phyloP scores from a whole-genome alignment of 2,329 filamentous ascomycete genomes.

The Mycosphaerella arachidis region DNA sequence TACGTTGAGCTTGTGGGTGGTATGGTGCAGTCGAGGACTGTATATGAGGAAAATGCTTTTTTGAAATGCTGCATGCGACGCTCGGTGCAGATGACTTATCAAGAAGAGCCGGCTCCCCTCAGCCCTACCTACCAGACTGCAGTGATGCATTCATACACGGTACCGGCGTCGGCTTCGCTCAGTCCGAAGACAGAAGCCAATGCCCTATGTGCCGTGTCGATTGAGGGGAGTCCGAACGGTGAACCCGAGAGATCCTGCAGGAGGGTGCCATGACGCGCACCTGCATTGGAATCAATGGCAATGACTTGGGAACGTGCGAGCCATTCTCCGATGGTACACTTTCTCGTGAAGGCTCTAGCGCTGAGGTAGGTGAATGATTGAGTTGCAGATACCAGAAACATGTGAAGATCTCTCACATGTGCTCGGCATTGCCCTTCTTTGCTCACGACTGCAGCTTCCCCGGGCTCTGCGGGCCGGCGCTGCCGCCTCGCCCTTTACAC shows the following conservation, averaged over 20 bases:
- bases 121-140: no score
- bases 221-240: not conserved
- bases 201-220: not conserved
- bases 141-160: not conserved
- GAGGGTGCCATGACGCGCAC: not conserved
- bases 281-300: not conserved
- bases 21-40: not conserved
- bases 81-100: no score
- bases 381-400: not conserved
- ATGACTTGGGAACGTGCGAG: not conserved
- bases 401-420: not conserved
- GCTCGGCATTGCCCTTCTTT: not conserved
- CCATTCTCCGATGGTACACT: not conserved
- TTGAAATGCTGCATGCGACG: no score
- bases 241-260: not conserved
- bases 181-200: no score
- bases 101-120: no score
- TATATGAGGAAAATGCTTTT: not conserved
- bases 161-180: not conserved
- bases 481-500: not conserved
- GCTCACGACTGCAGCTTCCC: not conserved
- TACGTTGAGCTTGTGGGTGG: not conserved
- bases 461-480: not conserved
- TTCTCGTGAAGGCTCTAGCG: no score
- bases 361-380: not conserved